Evolutionary conservation across 768 basidiomycete genomes (phyloP).

Genomic region (Russula griseocarnosa): DNA sequence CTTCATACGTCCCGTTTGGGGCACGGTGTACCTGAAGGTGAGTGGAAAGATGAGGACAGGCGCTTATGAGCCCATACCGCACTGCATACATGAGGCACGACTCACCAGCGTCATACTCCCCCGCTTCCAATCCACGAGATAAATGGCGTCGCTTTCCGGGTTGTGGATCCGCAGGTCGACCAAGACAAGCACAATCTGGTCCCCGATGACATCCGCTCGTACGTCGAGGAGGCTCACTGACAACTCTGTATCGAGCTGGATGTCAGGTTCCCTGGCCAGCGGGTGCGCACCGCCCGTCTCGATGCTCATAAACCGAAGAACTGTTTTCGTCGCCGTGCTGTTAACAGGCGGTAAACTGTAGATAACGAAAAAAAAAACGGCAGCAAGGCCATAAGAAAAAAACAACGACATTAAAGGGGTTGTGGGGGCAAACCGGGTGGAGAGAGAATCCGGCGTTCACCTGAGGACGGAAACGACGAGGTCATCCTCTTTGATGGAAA

Average conservation of each 20-base stretch:
- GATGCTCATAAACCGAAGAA: constrained; percentile 21
- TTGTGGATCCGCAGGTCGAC: constrained; percentile 4
- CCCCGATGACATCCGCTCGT: constrained; percentile 10
- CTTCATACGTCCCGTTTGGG: constrained; percentile 20
- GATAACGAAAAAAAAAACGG: not conserved
- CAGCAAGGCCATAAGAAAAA: not conserved
- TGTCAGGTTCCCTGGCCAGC: constrained; percentile 1
- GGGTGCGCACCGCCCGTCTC: constrained; percentile 6
- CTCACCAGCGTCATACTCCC: constrained; percentile 16
- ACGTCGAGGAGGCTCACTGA: constrained; percentile 12
- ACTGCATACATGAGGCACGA: not conserved
- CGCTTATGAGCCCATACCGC: not conserved
- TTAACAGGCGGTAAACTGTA: constrained; percentile 4
- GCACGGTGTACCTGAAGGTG: constrained; percentile 15
- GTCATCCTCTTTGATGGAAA: constrained; percentile 16
- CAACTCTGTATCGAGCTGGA: constrained; percentile 12
- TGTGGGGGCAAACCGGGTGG: not conserved
- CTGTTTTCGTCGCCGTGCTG: not conserved
- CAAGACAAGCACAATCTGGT: constrained; percentile 10
- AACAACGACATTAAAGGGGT: not conserved
- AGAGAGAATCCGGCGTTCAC: constrained; percentile 2
- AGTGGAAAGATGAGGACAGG: not conserved
- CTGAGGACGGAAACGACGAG: constrained; percentile 24
- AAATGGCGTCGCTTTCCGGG: not conserved
- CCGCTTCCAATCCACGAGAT: constrained; percentile 15